Conservation (phyloP, 192 early-diverging fungal genomes). For the Coemansia sp. region DNA sequence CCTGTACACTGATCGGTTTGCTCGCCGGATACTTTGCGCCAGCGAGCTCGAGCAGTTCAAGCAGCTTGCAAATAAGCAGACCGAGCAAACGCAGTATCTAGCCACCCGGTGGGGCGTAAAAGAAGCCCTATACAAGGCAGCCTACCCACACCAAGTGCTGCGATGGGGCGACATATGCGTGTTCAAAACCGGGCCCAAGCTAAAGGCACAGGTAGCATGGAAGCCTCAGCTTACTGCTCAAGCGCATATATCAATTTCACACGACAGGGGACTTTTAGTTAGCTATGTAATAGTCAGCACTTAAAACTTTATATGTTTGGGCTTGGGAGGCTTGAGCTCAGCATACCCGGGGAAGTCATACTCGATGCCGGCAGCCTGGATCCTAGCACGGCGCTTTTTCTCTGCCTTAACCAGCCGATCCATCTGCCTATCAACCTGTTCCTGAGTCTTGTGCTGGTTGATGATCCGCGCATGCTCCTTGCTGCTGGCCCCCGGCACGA, state of each 20-base stretch:
- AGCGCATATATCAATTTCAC: slow-evolving; percentile 37
- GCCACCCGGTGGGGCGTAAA: slow-evolving; percentile 50
- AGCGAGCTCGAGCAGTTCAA: slow-evolving; percentile 22
- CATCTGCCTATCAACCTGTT: slow-evolving; percentile 48
- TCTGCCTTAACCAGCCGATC: slow-evolving; percentile 59
- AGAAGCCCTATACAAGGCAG: slow-evolving; percentile 48
- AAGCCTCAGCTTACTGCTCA: not conserved
- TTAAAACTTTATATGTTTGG: slow-evolving; percentile 46
- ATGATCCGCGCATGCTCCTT: slow-evolving; percentile 51
- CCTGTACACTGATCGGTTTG: slow-evolving; percentile 52
- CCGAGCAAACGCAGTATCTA: slow-evolving; percentile 15
- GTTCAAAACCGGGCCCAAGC: slow-evolving; percentile 17
- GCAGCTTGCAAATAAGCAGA: not conserved
- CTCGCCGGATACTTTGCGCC: slow-evolving; percentile 60
- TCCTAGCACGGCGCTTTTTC: slow-evolving; percentile 58
- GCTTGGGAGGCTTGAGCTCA: slow-evolving; percentile 29
- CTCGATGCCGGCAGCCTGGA: slow-evolving; percentile 74
- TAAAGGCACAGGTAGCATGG: slow-evolving; percentile 19
- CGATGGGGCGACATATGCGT: slow-evolving; percentile 38
- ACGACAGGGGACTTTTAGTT: slow-evolving; percentile 23
- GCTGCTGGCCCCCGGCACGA: slow-evolving; percentile 15
- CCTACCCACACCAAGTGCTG: slow-evolving; percentile 31
- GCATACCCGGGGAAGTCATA: slow-evolving; percentile 84
- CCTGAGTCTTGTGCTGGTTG: slow-evolving; percentile 61
- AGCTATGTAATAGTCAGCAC: slow-evolving; percentile 35